Percentiles rank a stretch among this genome's conserved stretches.
phyloP scores from a whole-genome alignment of 1,284 basidiomycete species.

The Ceratobasidium sp. region DNA sequence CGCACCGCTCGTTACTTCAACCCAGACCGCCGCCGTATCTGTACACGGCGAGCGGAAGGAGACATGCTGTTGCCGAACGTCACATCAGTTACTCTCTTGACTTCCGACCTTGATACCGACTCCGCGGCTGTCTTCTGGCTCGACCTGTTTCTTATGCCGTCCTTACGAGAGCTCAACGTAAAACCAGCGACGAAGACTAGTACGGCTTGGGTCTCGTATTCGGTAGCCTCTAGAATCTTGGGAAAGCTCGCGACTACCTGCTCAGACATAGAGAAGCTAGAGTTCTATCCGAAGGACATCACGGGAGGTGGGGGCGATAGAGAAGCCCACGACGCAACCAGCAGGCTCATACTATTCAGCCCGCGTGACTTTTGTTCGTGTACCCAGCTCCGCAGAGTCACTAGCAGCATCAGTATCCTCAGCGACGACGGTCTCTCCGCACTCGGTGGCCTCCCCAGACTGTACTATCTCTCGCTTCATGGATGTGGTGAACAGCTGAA shows the following conservation, averaged over 20 bases:
- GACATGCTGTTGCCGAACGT: slow-evolving; percentile 9
- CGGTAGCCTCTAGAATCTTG: neutral
- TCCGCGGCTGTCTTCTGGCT: slow-evolving; percentile 23
- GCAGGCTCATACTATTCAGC: neutral
- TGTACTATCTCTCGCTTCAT: neutral
- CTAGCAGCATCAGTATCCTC: slow-evolving; percentile 2
- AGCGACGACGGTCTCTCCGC: neutral
- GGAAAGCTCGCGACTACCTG: neutral
- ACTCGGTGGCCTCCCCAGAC: slow-evolving; percentile 14
- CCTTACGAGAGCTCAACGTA: neutral
- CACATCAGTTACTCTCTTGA: slow-evolving; percentile 8
- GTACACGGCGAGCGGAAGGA: neutral
- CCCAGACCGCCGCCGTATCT: neutral
- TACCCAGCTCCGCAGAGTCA: slow-evolving; percentile 17
- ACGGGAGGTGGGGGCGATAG: too few relatives aligned
- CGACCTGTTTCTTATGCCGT: slow-evolving; percentile 9
- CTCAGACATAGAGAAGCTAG: neutral
- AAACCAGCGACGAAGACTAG: neutral
- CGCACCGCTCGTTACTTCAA: slow-evolving; percentile 20
- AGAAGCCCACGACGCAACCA: too few relatives aligned
- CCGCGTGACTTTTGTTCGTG: neutral
- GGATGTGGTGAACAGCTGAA: neutral
- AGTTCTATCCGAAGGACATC: slow-evolving; percentile 2
- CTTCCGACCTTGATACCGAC: slow-evolving; percentile 16
- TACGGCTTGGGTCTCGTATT: slow-evolving; percentile 23